Percentiles rank a stretch among this genome's conserved stretches.
These are phyloP conservation scores for Allomyces javanicus DNA, from an alignment of 192 early-diverging fungal genomes.

Conservation along the genomic window DNA sequence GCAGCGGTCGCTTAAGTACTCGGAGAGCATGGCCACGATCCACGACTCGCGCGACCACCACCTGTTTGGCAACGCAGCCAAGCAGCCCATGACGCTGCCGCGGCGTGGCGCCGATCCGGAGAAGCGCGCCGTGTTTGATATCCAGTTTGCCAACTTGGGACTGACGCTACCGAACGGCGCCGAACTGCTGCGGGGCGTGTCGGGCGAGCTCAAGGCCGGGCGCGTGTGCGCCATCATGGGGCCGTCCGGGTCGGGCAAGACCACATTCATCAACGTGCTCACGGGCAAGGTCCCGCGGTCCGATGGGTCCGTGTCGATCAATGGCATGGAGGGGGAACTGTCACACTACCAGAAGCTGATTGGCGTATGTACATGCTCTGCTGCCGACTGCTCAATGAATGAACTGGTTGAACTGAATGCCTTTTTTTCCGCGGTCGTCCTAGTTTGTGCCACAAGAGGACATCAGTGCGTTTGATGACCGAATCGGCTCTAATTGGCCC, in stretches of 20 bases:
- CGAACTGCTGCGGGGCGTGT: not conserved
- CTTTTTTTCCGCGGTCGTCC: too few species aligned
- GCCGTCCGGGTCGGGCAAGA: constrained; percentile 51
- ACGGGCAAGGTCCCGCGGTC: constrained; percentile 38
- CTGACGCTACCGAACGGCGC: not conserved
- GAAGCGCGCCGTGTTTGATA: not conserved
- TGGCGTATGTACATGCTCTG: constrained; percentile 1
- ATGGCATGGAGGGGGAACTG: constrained; percentile 42
- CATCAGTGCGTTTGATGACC: not conserved
- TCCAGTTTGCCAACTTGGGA: not conserved
- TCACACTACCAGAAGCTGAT: constrained; percentile 43
- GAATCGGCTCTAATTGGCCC: not conserved
- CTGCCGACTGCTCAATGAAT: too few species aligned
- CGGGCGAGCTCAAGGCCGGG: not conserved
- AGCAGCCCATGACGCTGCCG: not conserved
- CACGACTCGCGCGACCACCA: not conserved
- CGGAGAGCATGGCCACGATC: not conserved
- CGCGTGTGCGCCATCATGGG: constrained; percentile 6
- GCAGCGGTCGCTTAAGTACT: not conserved
- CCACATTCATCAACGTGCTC: constrained; percentile 52
- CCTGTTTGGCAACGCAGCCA: too few species aligned
- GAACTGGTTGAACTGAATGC: too few species aligned
- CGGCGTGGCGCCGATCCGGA: not conserved
- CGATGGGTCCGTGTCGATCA: constrained; percentile 13
- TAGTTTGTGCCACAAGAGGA: not conserved